phyloP scores from a whole-genome alignment of 1,284 basidiomycete species.

The Rhodotorula sp. region DNA sequence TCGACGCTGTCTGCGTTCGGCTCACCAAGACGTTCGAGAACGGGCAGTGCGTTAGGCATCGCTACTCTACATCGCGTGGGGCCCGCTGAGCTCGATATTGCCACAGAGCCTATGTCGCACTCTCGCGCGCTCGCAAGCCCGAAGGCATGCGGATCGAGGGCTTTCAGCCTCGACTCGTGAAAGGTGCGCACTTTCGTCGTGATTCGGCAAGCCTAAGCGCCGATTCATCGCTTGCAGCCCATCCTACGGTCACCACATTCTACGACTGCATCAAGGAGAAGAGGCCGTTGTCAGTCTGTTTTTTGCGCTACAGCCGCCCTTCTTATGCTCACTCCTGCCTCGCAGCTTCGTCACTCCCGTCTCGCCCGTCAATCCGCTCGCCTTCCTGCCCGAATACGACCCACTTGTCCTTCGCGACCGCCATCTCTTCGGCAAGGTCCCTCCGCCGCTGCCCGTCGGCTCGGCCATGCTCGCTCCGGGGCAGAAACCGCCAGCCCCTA shows the following conservation, averaged over 20 bases:
- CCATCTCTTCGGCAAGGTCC: constrained; percentile 12
- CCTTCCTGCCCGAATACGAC: constrained; percentile 25
- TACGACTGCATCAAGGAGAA: constrained; percentile 30
- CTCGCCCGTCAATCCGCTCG: constrained; percentile 22
- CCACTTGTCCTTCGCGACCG: constrained; percentile 17
- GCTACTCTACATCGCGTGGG: accelerated
- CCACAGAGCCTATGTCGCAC: constrained; percentile 38
- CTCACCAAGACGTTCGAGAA: constrained; percentile 35
- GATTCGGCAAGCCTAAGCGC: neutral
- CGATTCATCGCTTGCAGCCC: neutral
- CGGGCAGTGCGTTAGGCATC: constrained; percentile 29
- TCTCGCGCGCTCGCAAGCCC: constrained; percentile 36
- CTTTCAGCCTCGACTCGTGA: constrained; percentile 30
- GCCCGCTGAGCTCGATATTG: neutral
- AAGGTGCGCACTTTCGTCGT: constrained; percentile 13
- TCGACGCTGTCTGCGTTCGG: constrained; percentile 37
- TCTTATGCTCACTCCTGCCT: neutral
- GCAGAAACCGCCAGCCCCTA: constrained; percentile 1
- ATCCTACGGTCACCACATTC: constrained; percentile 29
- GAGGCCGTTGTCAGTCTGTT: constrained; percentile 19
- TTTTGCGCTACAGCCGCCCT: no score
- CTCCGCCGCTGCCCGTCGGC: constrained; percentile 1
- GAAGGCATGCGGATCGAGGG: constrained; percentile 37
- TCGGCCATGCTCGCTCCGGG: constrained; percentile 30
- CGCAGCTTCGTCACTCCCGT: constrained; percentile 23